Evolutionary conservation across 768 basidiomycete species (phyloP), one percentile per base, ranked within the genome.

Genomic region (Chalciporus sphaerocephalus): DNA sequence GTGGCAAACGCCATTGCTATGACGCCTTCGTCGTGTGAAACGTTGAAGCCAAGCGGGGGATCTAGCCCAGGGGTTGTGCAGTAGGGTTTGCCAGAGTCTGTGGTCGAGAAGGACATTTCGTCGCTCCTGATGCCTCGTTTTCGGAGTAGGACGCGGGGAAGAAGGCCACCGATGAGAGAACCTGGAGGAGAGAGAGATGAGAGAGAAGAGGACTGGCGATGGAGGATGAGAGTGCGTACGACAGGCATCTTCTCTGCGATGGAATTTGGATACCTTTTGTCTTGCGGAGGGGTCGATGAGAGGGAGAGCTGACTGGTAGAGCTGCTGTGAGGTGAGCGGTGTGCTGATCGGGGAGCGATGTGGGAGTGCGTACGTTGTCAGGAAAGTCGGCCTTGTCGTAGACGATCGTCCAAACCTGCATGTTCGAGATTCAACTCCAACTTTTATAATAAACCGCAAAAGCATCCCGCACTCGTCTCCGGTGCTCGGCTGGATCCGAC

Each of bases 11-110:
- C 84, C 76, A 93, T 80, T 12, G 77, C 85, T 44, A 92, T 70
- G 20, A 87, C 58, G 3, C 74, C 75, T 55, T 82, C 84, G 61
- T 93, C 91, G 59, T 93, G 90, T 17, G 89, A 80, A 42, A 92
- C 72, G 60, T 92, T 93, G 70, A 78, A 92, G 0, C 75, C 86
- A 34, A 92, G 72, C 2, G 79, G 74, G n/a, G 76, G 76, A 47
- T 73, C 57, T 48, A 75, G 41, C 12, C 56, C 64, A 20, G 72
- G 68, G 6, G 73, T 68, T 4, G 68, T 70, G 36, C 87, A 72
- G 65, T 83, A 92, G 13, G 90, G 89, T 63, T 92, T 92, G 25
- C 85, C 83, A 21, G 77, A 65, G 41, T 74, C 64, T 1, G 90
- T 90, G 38, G 65, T 58, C 5, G 67, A 69, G 54, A 92, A 80